phyloP scores from a whole-genome alignment of 2,329 filamentous ascomycete genomes.

The Pseudocercospora fijiensis region DNA sequence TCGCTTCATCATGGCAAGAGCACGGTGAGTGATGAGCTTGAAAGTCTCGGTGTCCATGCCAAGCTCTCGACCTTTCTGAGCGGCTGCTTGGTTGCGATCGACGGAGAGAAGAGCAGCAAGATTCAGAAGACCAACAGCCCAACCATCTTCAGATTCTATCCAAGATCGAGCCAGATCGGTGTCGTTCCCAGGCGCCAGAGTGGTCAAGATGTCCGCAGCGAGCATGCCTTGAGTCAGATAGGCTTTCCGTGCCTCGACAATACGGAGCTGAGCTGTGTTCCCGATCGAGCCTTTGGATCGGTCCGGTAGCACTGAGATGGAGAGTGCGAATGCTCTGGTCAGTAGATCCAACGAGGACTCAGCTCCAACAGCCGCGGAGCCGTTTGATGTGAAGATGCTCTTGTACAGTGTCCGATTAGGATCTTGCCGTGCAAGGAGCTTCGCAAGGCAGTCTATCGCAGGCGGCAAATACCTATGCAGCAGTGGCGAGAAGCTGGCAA shows the following conservation, averaged over 20 bases:
- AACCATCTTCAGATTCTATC: slow-evolving; percentile 80
- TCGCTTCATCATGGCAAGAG: slow-evolving; percentile 48
- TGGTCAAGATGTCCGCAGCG: slow-evolving; percentile 82
- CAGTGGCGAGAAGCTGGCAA: slow-evolving; percentile 75
- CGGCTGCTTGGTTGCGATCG: slow-evolving; percentile 46
- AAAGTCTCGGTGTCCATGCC: slow-evolving; percentile 35
- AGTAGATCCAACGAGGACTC: slow-evolving; percentile 71
- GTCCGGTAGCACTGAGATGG: slow-evolving; percentile 81
- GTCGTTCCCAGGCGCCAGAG: slow-evolving; percentile 55
- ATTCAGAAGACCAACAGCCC: slow-evolving; percentile 74
- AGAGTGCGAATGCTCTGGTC: slow-evolving; percentile 81
- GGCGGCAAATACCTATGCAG: slow-evolving; percentile 85
- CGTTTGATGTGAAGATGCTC: slow-evolving; percentile 70
- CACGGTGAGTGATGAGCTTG: slow-evolving; percentile 44
- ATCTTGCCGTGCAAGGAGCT: slow-evolving; percentile 87
- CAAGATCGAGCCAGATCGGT: slow-evolving; percentile 69
- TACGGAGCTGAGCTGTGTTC: slow-evolving; percentile 51
- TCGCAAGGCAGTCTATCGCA: slow-evolving; percentile 86
- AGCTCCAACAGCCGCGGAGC: slow-evolving; percentile 40
- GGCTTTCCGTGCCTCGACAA: slow-evolving; percentile 81
- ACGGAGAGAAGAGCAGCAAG: slow-evolving; percentile 71
- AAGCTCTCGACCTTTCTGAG: slow-evolving; percentile 25
- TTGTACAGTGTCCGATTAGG: slow-evolving; percentile 86
- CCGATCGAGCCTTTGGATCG: slow-evolving; percentile 56
- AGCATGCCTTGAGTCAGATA: slow-evolving; percentile 89